Percentiles rank a stretch among this genome's conserved stretches.
Conservation (phyloP, 2,329 filamentous ascomycete species). For the Neoascochyta sp. region DNA sequence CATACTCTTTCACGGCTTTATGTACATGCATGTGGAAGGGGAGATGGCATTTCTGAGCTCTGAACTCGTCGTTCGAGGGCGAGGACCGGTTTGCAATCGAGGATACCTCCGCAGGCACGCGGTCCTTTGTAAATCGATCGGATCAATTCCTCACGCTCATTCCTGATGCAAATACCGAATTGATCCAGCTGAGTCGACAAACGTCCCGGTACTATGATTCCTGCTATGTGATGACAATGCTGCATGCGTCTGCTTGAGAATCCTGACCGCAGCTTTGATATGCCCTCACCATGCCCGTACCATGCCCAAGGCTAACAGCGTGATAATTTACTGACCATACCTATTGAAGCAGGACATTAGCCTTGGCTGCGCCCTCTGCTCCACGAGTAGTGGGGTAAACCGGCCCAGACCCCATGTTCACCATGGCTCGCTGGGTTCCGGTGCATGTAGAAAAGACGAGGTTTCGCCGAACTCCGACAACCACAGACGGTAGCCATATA, state of each 20-base stretch:
- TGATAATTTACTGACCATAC: constrained; percentile 19
- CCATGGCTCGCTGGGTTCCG: no score
- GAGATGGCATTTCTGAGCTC: constrained; percentile 43
- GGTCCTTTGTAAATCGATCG: constrained; percentile 41
- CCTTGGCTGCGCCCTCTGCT: constrained; percentile 19
- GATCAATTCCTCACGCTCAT: constrained; percentile 33
- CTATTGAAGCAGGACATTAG: constrained; percentile 29
- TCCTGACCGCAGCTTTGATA: neutral
- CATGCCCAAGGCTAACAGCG: constrained; percentile 8
- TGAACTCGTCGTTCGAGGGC: constrained; percentile 36
- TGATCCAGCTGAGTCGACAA: no score
- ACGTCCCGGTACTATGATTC: no score
- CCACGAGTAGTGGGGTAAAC: constrained; percentile 15
- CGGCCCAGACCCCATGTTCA: constrained; percentile 18
- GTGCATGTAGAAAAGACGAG: constrained; percentile 25
- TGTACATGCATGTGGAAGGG: constrained; percentile 44
- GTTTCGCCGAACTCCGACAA: constrained; percentile 33
- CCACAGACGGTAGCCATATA: constrained; percentile 15
- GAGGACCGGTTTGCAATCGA: constrained; percentile 45
- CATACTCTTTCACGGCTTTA: constrained; percentile 38
- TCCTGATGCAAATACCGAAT: no score
- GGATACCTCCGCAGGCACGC: constrained; percentile 46
- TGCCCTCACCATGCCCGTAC: neutral
- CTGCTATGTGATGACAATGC: no score
- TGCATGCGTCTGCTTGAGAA: constrained; percentile 1